Base-by-base conservation (phyloP, 2,329 filamentous ascomycete genomes). In the Sclerotinia subarctica region DNA sequence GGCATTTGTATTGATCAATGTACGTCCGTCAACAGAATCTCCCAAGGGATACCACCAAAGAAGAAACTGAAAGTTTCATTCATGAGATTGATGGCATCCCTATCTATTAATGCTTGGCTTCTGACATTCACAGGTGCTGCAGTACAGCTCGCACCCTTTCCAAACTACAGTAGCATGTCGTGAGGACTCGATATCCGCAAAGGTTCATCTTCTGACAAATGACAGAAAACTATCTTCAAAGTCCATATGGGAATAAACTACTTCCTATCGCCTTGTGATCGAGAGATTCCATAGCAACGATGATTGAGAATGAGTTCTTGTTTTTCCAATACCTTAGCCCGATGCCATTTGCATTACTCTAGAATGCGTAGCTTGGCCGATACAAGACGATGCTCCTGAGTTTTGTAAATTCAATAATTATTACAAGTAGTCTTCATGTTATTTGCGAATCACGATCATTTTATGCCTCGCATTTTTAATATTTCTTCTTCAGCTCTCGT, bases 171-270 rank as follows among this genome's bases (percentile, higher is more conserved):
- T 38, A 15, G 5, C 35, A 38, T 53, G 32, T 47, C 10, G 60
- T 64, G 29, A 64, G 24, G 46, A 29, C 19, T 53, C 24, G 17
- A 53, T 24, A 29, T n/a, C 54, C 32, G 7, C 32, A 35, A n/a
- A 35, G n/a, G 21, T 1, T 53, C 21, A 21, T 13, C 5, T 58
- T 32, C 54, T 44, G 5, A 58, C 17, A n/a, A n/a, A 17, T 15
- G 13, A 24, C 21, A 49, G 42, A 60, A 47, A 60, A 60, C 3
- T 60, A 60, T 11, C 58, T 60, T 17, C 57, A 60, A 19, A 60
- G 32, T 29, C n/a, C 35, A 8, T 24, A 24, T 7, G 57, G 38
- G 7, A 3, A 44, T 5, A 5, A 15, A 24, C 7, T 8, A n/a
- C 21, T 47, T 6, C 57, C 42, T 10, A 24, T 42, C 17, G 57